Conservation (phyloP, 148 eudicot genomes). For the Hydrangea macrophylla region DNA sequence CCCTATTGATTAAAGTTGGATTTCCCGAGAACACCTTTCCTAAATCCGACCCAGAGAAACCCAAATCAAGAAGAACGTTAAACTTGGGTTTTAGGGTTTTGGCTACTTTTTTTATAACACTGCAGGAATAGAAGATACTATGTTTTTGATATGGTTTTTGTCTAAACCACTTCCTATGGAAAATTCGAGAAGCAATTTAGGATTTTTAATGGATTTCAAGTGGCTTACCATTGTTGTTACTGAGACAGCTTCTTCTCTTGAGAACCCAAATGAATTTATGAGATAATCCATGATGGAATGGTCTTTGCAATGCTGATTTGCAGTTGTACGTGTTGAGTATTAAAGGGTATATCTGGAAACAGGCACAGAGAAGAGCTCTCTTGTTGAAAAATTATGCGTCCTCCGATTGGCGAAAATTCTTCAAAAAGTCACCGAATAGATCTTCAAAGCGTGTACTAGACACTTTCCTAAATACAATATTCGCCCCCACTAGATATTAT, state of each 20-base stretch:
- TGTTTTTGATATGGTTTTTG: constrained; percentile 24
- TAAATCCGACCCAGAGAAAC: constrained; percentile 26
- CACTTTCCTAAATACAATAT: too few species aligned
- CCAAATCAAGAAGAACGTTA: constrained; percentile 30
- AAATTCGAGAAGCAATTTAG: constrained; percentile 26
- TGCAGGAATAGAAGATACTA: constrained; percentile 21
- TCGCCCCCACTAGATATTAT: too few species aligned
- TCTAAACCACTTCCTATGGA: constrained; percentile 22
- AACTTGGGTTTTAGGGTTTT: constrained; percentile 44
- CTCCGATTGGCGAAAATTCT: too few species aligned
- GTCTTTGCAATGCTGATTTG: too few species aligned
- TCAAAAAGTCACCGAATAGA: too few species aligned
- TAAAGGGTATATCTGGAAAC: too few species aligned
- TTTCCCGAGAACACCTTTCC: not conserved
- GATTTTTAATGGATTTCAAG: constrained; percentile 23
- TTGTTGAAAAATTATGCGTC: too few species aligned
- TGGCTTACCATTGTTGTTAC: constrained; percentile 22
- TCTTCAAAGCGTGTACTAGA: too few species aligned
- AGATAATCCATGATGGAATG: constrained; percentile 23
- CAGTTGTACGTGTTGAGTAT: too few species aligned
- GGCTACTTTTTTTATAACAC: constrained; percentile 23
- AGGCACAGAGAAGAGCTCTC: too few species aligned
- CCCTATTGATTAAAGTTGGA: too few species aligned
- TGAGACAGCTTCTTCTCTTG: constrained; percentile 27
- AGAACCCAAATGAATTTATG: constrained; percentile 29